Conservation (phyloP, 176 grass and related monocot genomes). For the Zizania latifolia region DNA sequence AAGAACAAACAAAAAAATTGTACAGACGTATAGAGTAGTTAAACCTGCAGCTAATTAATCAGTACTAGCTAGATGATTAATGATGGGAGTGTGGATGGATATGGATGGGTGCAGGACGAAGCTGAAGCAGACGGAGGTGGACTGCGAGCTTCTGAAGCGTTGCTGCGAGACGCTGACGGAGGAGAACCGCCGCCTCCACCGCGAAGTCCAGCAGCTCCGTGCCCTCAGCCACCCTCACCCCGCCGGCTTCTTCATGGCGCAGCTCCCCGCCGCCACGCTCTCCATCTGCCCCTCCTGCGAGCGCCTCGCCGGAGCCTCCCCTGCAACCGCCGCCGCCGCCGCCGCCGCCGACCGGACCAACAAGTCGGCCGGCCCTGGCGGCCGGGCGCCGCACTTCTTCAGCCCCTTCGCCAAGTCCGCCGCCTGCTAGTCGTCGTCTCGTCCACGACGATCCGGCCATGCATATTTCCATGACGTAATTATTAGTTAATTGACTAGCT, state of each 20-base stretch:
- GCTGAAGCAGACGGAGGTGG: slow-evolving; percentile 77
- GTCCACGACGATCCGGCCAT: background rate
- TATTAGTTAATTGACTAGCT: background rate
- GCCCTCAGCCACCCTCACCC: slow-evolving; percentile 20
- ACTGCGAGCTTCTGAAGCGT: slow-evolving; percentile 63
- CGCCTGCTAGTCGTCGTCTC: slow-evolving; percentile 28
- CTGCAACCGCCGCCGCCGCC: background rate
- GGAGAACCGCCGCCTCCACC: slow-evolving; percentile 74
- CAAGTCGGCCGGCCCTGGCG: background rate
- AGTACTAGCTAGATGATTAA: no score
- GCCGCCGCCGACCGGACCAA: background rate
- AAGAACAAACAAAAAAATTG: no score
- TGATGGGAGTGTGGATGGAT: no score
- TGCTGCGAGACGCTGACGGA: slow-evolving; percentile 65
- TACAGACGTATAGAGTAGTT: no score
- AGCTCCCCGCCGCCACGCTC: slow-evolving; percentile 39
- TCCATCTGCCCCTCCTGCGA: slow-evolving; percentile 65
- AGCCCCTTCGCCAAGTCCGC: slow-evolving; percentile 38
- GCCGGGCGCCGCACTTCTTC: slow-evolving; percentile 20
- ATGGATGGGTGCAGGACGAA: slow-evolving; percentile 53
- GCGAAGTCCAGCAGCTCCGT: slow-evolving; percentile 65
- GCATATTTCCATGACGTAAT: background rate
- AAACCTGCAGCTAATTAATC: no score
- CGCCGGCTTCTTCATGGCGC: slow-evolving; percentile 37
- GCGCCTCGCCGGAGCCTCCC: background rate